Percentiles rank a stretch among this genome's conserved stretches.
These are phyloP conservation scores for Lentinula boryana DNA, from an alignment of 768 basidiomycete species.

Conservation along the genomic window DNA sequence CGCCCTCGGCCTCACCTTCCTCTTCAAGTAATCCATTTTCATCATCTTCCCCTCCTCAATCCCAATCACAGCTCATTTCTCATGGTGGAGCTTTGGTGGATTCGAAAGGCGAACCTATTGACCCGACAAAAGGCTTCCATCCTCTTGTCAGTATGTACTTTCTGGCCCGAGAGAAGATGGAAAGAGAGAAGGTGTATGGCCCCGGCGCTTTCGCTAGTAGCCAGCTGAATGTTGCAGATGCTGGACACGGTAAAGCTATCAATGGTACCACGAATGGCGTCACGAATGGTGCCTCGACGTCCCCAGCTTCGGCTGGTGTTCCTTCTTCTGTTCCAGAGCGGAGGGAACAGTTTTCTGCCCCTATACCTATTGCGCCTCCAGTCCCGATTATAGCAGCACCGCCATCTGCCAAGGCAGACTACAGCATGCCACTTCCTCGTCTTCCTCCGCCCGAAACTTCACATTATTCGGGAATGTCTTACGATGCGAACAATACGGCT, in stretches of 20 bases:
- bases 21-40: conserved; percentile 35
- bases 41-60: conserved; percentile 53
- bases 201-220: conserved; percentile 92
- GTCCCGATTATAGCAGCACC: not conserved
- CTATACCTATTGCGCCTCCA: not conserved
- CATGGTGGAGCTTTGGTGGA: conserved; percentile 36
- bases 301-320: not conserved
- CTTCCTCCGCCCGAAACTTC: conserved; percentile 77
- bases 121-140: conserved; percentile 92
- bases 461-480: conserved; percentile 79
- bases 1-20: conserved; percentile 38
- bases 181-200: conserved; percentile 91
- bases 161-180: conserved; percentile 91
- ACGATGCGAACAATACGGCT: conserved; percentile 44
- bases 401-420: conserved; percentile 45
- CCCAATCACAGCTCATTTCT: conserved; percentile 45
- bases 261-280: not conserved
- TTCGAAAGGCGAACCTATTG: conserved; percentile 46
- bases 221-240: conserved; percentile 56
- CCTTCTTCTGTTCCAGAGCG: not conserved
- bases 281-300: not conserved
- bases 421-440: conserved; percentile 77
- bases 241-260: not conserved
- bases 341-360: not conserved
- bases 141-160: conserved; percentile 96